These are phyloP conservation scores for Serendipita indica DNA, from an alignment of 768 basidiomycete species.

Conservation along the genomic window DNA sequence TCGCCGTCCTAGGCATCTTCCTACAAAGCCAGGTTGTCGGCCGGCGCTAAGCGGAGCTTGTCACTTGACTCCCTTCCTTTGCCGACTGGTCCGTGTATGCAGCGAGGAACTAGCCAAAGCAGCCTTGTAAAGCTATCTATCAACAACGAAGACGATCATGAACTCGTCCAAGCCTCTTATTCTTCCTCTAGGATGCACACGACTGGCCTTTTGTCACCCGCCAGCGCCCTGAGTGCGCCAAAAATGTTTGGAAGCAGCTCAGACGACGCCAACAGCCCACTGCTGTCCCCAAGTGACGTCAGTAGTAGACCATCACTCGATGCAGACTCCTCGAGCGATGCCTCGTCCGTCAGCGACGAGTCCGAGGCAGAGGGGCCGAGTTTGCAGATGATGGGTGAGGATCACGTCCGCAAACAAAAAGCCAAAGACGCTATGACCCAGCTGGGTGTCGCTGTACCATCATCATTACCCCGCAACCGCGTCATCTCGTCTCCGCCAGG, in stretches of 20 bases:
- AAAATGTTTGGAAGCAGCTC: not conserved
- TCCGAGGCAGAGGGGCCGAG: not conserved
- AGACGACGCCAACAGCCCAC: not conserved
- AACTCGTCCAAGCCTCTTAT: not conserved
- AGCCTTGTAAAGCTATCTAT: not conserved
- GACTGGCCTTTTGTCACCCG: not conserved
- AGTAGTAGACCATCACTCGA: slow-evolving; percentile 1
- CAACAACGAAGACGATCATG: not conserved
- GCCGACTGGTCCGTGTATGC: not conserved
- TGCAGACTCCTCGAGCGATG: not conserved
- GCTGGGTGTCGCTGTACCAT: not conserved
- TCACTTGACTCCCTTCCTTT: not conserved
- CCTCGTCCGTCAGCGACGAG: not conserved
- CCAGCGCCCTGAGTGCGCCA: not conserved
- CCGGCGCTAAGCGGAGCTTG: not conserved
- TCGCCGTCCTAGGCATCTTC: not conserved
- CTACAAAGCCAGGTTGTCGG: no score
- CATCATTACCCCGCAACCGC: not conserved
- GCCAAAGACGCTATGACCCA: not conserved
- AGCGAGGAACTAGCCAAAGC: not conserved
- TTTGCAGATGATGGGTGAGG: slow-evolving; percentile 7
- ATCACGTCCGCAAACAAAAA: slow-evolving; percentile 4
- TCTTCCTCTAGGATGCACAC: not conserved
- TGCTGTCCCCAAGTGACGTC: not conserved
- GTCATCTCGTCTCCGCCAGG: not conserved